Base-by-base conservation (phyloP, 345 rosid genomes). In the Odontarrhena argentea region DNA sequence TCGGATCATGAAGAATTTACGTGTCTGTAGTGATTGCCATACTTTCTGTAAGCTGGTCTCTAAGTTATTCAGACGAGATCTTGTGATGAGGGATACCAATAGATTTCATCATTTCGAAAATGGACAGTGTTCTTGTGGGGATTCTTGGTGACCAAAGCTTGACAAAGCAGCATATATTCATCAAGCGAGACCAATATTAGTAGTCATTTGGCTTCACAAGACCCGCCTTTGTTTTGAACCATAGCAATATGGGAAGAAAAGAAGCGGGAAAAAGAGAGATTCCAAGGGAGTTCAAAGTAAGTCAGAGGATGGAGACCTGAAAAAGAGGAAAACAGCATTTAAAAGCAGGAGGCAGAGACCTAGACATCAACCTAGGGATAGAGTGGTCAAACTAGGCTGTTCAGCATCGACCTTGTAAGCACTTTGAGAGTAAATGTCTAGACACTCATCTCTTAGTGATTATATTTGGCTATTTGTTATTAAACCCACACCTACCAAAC, bases 11-110 rank as follows among this genome's bases (percentile, higher is more conserved):
- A 92, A 89, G 72, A 89, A 89, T 75, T 82, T 92, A 56, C 81
- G 96, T 66, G 72, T 89, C 34, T 92, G 96, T 72, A 84, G 81
- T 14, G 96, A 87, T 83, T 92, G 92, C 69, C 98, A 89, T 77
- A 78, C 62, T 69, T 89, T 87, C 72, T 89, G 91, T 67, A 85
- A 76, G 84, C 68, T 89, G 66, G 89, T 92, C 64, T 87, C 96
- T 12, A 81, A 77, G 74, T 63, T 78, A 63, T 83, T 74, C 42
- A 53, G 60, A 14, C 78, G 86, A 65, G 72, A 82, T 63, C 82
- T 89, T 53, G 61, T 89, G 48, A 76, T 86, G 68, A 87, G 98
- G 79, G 98, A 92, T 78, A 91, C 92, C 54, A 86, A 80, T 62
- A 86, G 96, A 76, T 87, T 87, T 77, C 98, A 92, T 85, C 96